Evolutionary conservation across 2,329 filamentous ascomycete species (phyloP).

Genomic region (Calonectria leucothoes): DNA sequence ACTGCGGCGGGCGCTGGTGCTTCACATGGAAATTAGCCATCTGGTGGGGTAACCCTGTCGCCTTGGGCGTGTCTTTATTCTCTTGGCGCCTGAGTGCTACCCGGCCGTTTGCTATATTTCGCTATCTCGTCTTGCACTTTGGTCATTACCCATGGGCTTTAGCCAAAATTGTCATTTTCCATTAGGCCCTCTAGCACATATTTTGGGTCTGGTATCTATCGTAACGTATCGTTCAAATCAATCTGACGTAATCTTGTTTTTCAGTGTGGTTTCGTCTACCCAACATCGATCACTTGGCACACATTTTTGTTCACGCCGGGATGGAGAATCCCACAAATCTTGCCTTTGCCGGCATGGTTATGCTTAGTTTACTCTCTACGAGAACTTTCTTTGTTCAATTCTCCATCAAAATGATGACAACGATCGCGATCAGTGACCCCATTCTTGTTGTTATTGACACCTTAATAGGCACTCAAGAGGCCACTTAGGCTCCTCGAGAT

Average conservation of each 20-base stretch:
- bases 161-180: not conserved
- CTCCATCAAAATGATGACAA: too few species aligned
- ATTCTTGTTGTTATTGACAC: too few species aligned
- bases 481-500: too few species aligned
- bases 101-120: not conserved
- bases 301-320: not conserved
- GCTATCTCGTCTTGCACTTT: not conserved
- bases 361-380: too few species aligned
- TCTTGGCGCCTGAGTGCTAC: not conserved
- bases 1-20: not conserved
- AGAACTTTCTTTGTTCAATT: too few species aligned
- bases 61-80: slow-evolving; percentile 1
- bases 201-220: not conserved
- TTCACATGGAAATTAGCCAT: slow-evolving; percentile 21
- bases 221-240: not conserved
- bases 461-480: too few species aligned
- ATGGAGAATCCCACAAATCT: not conserved
- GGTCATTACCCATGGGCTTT: not conserved
- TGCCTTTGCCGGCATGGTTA: too few species aligned
- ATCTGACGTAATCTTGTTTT: not conserved
- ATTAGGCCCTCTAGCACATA: not conserved
- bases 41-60: slow-evolving; percentile 36
- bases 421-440: too few species aligned
- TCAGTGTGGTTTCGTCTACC: not conserved
- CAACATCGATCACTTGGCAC: not conserved